These are phyloP conservation scores for Tetradesmus lagerheimii DNA, from an alignment of 139 green algal species.

Conservation along the genomic window DNA sequence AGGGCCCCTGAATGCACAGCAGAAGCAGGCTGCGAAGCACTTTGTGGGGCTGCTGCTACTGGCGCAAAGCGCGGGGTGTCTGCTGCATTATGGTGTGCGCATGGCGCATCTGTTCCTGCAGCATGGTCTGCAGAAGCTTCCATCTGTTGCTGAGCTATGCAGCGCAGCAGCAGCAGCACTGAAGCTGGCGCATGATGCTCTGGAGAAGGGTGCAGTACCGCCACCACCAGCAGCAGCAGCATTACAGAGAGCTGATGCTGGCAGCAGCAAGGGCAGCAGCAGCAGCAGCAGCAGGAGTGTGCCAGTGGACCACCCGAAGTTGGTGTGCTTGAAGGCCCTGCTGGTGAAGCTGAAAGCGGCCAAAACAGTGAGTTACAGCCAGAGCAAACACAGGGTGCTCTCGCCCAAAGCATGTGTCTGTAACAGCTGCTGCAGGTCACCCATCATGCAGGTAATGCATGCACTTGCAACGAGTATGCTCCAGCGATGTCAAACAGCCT, in stretches of 20 bases:
- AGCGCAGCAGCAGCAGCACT: background rate
- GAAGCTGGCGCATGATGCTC: background rate
- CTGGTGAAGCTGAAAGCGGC: background rate
- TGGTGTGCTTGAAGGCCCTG: background rate
- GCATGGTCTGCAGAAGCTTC: constrained; percentile 37
- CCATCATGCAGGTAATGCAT: too few species aligned
- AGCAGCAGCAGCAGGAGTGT: constrained; percentile 27
- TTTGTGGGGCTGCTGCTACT: constrained; percentile 31
- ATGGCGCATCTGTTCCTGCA: constrained; percentile 41
- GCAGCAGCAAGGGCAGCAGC: background rate
- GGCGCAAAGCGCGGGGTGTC: background rate
- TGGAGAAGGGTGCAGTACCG: background rate
- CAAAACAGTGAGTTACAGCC: background rate
- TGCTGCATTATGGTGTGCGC: constrained; percentile 32
- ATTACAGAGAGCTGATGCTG: background rate
- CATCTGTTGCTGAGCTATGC: background rate
- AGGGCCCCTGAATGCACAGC: background rate
- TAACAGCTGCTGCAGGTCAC: too few species aligned
- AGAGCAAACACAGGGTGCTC: too few species aligned
- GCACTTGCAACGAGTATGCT: too few species aligned
- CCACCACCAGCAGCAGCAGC: constrained; percentile 7
- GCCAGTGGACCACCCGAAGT: constrained; percentile 17
- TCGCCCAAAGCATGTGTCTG: too few species aligned
- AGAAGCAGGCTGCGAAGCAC: constrained; percentile 8
- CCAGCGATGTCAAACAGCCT: too few species aligned